Base-by-base conservation (phyloP, 2,329 filamentous ascomycete species). In the Colletotrichum caudatum region DNA sequence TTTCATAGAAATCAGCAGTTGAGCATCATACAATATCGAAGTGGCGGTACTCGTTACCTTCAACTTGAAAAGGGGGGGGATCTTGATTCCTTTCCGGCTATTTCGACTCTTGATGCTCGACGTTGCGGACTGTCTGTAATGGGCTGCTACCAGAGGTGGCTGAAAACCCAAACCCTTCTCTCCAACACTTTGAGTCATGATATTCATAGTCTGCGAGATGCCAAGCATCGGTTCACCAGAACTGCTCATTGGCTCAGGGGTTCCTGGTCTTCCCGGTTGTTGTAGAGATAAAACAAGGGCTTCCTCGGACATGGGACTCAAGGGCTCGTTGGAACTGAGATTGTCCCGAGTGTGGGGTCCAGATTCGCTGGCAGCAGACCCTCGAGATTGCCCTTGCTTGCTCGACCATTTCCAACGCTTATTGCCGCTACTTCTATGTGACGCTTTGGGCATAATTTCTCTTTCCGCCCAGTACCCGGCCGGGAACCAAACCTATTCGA, bases 401-500 rank as follows among this genome's bases (percentile, higher is more conserved):
- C 80, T 79, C 44, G 80, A 77, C 83, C 82, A 85, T 76, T 78
- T 84, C 79, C 81, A 84, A 48, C 81, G 79, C 26, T 76, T 79
- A 35, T 76, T 78, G 33, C 79, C 76, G 62, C 75, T 81, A 62
- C 79, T 82, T 74, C 80, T 77, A 20, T 77, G 76, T 1, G 78
- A 75, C 5, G 71, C 59, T 63, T 77, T 74, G 29, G 71, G 67
- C n/a, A 70, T 66, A 35, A 75, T 67, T 58, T 84, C 81, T n/a
- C 88, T 82, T 78, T 90, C 88, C n/a, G 88, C 88, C 88, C 88
- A 90, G 76, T 89, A 90, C 7, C 88, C 88, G 63, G 85, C 86
- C 1, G 88, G 88, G 76, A 88, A 90, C 88, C 88, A 90, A 33
- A 90, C 88, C 88, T 87, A 90, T 80, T 90, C 88, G 75, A 80